Evolutionary conservation across 2,329 filamentous ascomycete genomes (phyloP), one percentile per base, ranked within the genome.

Genomic region (Clonostachys sp.): DNA sequence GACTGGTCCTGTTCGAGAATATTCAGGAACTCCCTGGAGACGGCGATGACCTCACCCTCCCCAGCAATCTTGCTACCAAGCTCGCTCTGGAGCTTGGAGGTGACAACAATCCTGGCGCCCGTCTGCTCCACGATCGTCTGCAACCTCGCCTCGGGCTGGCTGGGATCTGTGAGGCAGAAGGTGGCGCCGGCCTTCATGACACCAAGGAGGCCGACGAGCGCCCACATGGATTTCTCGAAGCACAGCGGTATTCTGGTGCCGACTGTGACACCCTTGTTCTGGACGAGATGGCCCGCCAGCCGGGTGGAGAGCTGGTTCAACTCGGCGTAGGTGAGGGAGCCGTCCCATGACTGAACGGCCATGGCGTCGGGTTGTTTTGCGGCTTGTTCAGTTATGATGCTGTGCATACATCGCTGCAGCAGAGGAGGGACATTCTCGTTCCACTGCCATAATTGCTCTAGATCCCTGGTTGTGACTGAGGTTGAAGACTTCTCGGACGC

Each of bases 261-360:
- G 12, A 62, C 47, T 3, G 48, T 53, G 36, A 71, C 60, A 14
- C 71, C 72, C n/a, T 56, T 52, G 12, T 56, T 55, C 13, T 59
- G 50, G 33, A 46, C 17, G 2, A 78, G 62, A 47, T 70, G 61
- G 6, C 55, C 55, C 4, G 73, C 74, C 8, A 77, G 61, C 1
- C 55, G 54, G 30, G 66, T 67, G 2, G 75, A 74, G 12, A 69
- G 58, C 2, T 55, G 51, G 35, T 76, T 70, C 3, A 77, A 60
- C 42, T 76, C 65, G 35, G 55, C 46, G 50, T 77, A 78, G 4
- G 71, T 75, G 45, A 75, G 65, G 46, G 57, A 56, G 34, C 75
- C 74, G 49, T 78, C 75, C 73, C 73, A 77, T 1, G 74, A 74
- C 47, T 71, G 58, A n/a, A 78, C 64, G 24, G 75, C 74, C 6